Conservation (phyloP, 306 rosid genomes). For the Pachyrhizus erosus region DNA sequence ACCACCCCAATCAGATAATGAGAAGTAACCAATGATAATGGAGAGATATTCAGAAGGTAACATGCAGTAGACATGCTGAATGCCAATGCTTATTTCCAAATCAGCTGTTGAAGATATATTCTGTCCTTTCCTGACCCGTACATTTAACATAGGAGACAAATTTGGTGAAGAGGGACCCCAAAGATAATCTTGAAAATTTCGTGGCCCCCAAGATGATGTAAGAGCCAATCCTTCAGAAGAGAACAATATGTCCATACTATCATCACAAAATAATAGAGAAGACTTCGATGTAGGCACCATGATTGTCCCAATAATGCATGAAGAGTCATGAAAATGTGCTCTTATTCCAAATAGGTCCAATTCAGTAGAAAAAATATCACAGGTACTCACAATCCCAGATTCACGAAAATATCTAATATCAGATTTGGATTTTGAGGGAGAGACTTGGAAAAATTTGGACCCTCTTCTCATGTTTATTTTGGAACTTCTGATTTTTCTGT, state of each 20-base stretch:
- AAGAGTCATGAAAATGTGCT: constrained; percentile 87
- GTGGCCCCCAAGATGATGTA: constrained; percentile 74
- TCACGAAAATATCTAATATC: constrained; percentile 41
- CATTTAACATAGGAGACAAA: constrained; percentile 81
- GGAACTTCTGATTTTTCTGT: constrained; percentile 53
- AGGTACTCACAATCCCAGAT: constrained; percentile 47
- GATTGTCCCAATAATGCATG: constrained; percentile 75
- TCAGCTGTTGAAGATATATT: constrained; percentile 47
- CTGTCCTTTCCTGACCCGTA: constrained; percentile 65
- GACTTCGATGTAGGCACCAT: constrained; percentile 62
- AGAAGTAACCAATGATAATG: constrained; percentile 83
- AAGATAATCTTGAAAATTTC: constrained; percentile 61
- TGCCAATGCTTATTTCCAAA: constrained; percentile 67
- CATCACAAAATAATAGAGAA: constrained; percentile 61
- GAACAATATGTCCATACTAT: constrained; percentile 64
- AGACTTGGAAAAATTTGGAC: constrained; percentile 43
- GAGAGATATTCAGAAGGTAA: constrained; percentile 89
- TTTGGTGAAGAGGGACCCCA: constrained; percentile 81
- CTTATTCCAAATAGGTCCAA: constrained; percentile 60
- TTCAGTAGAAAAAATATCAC: constrained; percentile 55
- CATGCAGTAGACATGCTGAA: constrained; percentile 91
- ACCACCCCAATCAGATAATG: constrained; percentile 79
- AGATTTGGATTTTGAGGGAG: constrained; percentile 46
- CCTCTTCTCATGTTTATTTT: constrained; percentile 40
- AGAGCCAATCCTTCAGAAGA: constrained; percentile 80